Evolutionary conservation across 108 stramenopile genomes (phyloP), one percentile per base, ranked within the genome.

Genomic region (Conticribra guillardii): DNA sequence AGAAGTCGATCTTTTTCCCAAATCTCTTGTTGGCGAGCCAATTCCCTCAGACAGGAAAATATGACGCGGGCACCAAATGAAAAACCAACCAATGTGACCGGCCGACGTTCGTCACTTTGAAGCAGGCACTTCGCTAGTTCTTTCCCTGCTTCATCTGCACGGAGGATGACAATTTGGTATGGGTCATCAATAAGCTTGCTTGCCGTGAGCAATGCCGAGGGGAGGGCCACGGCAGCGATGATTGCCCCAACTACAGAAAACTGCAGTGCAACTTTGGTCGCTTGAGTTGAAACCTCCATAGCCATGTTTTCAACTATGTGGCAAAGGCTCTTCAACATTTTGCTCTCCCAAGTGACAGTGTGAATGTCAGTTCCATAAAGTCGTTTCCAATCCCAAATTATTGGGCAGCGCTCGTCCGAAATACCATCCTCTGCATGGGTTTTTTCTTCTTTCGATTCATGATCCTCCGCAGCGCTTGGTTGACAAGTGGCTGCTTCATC

Each of bases 11-110:
- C 51, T 11, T 86, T 63, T 60, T 90, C 87, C 85, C 89, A 87
- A 21, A 76, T 81, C 14, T 71, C 77, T 67, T 88, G 86, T 48
- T 87, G 83, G 22, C 72, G 60, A 5, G 87, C 89, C 45, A 97
- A 63, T 46, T 92, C 89, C 47, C 81, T 60, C 27, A 97, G 73
- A 62, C 95, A 95, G 8, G 89, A 69, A 52, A 87, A 91, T 41
- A 98, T 85, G 18, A 97, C 85, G 49, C 96, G 83, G 4, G 92
- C 96, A 8, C 97, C 97, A 56, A 98, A 92, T 2, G 86, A 88
- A 62, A 86, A 97, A 22, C 97, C 97, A 41, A 97, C 53, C 24
- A 98, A 80, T 15, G 91, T 91, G 5, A 98, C 96, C 14, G 97
- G 97, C 23, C 96, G 78, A 24, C 80, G 71, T 44, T 79, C 83